Evolutionary conservation across 805 yeast genomes (phyloP).

Genomic region (Lachancea fermentati): DNA sequence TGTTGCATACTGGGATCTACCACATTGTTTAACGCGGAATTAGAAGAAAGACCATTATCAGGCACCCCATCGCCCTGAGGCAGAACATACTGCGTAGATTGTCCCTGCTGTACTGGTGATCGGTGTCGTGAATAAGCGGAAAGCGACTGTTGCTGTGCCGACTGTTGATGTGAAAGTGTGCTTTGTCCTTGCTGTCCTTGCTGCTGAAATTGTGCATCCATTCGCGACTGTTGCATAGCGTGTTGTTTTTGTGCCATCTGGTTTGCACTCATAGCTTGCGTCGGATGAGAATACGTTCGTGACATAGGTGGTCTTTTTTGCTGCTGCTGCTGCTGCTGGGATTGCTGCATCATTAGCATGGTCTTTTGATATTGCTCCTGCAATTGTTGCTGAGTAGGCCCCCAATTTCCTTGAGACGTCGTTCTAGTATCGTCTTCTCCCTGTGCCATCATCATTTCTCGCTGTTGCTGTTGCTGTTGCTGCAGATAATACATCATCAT

Average conservation of each 20-base stretch:
- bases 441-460: constrained; percentile 1
- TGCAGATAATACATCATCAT: constrained; percentile 4
- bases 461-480: constrained; percentile 6
- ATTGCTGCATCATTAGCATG: constrained; percentile 16
- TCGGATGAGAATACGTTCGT: neutral
- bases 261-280: neutral
- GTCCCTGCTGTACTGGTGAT: constrained; percentile 5
- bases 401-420: neutral
- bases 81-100: neutral
- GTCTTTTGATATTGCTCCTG: constrained; percentile 10
- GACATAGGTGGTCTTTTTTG: neutral
- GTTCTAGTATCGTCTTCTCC: constrained; percentile 3
- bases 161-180: constrained; percentile 5
- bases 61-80: constrained; percentile 2
- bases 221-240: neutral
- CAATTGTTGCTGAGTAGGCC: constrained; percentile 4
- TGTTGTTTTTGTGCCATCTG: too few relatives aligned
- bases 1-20: constrained; percentile 1
- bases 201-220: constrained; percentile 1
- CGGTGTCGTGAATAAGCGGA: too few relatives aligned
- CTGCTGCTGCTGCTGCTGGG: constrained; percentile 11
- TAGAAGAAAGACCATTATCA: neutral
- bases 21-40: neutral
- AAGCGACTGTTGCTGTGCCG: constrained; percentile 5
- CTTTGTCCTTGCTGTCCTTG: constrained; percentile 6